phyloP scores from a whole-genome alignment of 2,329 filamentous ascomycete genomes.

The Byssothecium circinans region DNA sequence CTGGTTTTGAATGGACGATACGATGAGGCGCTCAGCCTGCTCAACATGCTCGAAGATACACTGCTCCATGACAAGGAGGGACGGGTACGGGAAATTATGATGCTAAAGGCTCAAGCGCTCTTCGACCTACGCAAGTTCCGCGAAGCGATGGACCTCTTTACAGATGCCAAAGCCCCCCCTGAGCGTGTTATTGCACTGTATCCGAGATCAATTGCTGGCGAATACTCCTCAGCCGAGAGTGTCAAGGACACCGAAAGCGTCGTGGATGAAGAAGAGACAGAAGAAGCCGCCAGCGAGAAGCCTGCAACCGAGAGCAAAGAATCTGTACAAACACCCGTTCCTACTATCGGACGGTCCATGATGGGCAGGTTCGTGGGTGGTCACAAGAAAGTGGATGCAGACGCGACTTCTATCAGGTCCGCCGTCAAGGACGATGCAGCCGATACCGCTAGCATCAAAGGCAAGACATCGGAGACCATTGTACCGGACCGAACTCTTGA shows the following conservation, averaged over 20 bases:
- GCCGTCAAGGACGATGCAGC: conserved; percentile 57
- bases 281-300: conserved; percentile 11
- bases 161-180: conserved; percentile 84
- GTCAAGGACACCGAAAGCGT: conserved; percentile 50
- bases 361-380: conserved; percentile 52
- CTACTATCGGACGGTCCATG: conserved; percentile 5
- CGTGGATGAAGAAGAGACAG: conserved; percentile 28
- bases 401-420: conserved; percentile 62
- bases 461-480: conserved; percentile 48
- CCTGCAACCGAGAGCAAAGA: conserved; percentile 4
- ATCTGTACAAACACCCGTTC: conserved; percentile 39
- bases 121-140: conserved; percentile 83
- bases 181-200: conserved; percentile 85
- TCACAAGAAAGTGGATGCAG: conserved; percentile 51
- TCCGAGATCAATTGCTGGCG: conserved; percentile 79
- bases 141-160: conserved; percentile 86
- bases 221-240: conserved; percentile 66
- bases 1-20: conserved; percentile 73
- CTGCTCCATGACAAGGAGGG: conserved; percentile 80
- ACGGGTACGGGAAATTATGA: conserved; percentile 81
- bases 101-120: conserved; percentile 82
- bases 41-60: conserved; percentile 90
- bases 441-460: conserved; percentile 59
- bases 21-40: conserved; percentile 88
- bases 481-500: conserved; percentile 58